phyloP scores from a whole-genome alignment of 139 green algal species.

The Pleodorina starrii region DNA sequence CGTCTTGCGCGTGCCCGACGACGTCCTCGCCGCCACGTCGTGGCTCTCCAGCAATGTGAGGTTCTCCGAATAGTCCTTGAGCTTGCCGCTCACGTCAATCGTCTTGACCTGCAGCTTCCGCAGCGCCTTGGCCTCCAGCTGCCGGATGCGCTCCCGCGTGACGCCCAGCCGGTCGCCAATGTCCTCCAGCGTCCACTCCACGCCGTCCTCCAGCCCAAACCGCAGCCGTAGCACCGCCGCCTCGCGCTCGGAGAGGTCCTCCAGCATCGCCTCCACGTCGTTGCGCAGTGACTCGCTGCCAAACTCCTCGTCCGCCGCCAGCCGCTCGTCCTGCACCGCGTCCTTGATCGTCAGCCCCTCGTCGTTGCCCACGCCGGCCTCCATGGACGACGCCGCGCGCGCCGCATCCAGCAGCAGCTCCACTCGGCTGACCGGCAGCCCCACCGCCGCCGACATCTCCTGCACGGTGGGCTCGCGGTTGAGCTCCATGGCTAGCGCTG shows the following conservation, averaged over 20 bases:
- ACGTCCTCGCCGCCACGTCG: slow-evolving; percentile 50
- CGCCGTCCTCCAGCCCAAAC: slow-evolving; percentile 89
- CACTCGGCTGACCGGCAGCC: slow-evolving; percentile 55
- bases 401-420: slow-evolving; percentile 5
- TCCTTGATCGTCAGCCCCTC: slow-evolving; percentile 54
- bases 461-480: slow-evolving; percentile 58
- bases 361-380: slow-evolving; percentile 46
- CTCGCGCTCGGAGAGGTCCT: slow-evolving; percentile 85
- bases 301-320: slow-evolving; percentile 48
- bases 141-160: slow-evolving; percentile 97
- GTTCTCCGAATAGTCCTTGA: slow-evolving; percentile 26
- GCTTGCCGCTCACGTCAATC: slow-evolving; percentile 15
- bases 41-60: slow-evolving; percentile 27
- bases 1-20: slow-evolving; percentile 60
- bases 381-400: slow-evolving; percentile 32
- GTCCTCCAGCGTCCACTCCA: slow-evolving; percentile 92
- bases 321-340: slow-evolving; percentile 48
- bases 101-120: slow-evolving; percentile 69
- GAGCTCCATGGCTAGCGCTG: slow-evolving; percentile 56
- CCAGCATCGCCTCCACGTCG: slow-evolving; percentile 86
- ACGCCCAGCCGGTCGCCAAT: slow-evolving; percentile 82
- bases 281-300: slow-evolving; percentile 60
- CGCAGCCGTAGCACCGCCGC: slow-evolving; percentile 89
- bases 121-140: slow-evolving; percentile 96
- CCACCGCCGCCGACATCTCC: slow-evolving; percentile 72